Percentiles rank a stretch among this genome's conserved stretches.
Evolutionary conservation across 768 basidiomycete species (phyloP).

Genomic region (Kwoniella dejecticola): DNA sequence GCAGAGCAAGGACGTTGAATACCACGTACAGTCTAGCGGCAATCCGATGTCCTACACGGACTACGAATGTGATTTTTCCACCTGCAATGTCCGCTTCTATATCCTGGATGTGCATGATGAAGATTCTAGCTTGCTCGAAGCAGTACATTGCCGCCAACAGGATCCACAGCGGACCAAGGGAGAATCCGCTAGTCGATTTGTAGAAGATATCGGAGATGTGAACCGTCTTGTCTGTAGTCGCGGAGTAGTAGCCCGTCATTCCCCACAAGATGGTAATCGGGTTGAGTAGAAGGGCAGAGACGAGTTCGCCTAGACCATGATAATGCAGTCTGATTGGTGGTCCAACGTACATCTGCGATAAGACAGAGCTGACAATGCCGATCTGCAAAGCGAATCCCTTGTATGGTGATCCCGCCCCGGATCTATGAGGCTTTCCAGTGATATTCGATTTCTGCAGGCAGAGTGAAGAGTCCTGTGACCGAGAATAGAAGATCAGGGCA

Average conservation of each 20-base stretch:
- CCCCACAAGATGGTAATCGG: slow-evolving; percentile 34
- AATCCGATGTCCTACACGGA: slow-evolving; percentile 20
- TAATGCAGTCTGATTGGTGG: slow-evolving; percentile 38
- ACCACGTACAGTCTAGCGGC: slow-evolving; percentile 26
- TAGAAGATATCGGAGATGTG: slow-evolving; percentile 14
- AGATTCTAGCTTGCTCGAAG: slow-evolving; percentile 37
- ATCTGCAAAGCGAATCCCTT: slow-evolving; percentile 29
- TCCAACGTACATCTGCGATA: slow-evolving; percentile 36
- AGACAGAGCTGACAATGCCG: slow-evolving; percentile 29
- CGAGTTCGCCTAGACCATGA: slow-evolving; percentile 31
- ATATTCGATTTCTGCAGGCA: neutral
- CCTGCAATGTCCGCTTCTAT: slow-evolving; percentile 35
- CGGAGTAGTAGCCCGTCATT: slow-evolving; percentile 36
- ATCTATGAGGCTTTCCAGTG: neutral
- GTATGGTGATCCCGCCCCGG: slow-evolving; percentile 31
- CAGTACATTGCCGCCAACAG: slow-evolving; percentile 29
- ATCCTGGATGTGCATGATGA: slow-evolving; percentile 43
- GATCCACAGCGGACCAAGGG: slow-evolving; percentile 25
- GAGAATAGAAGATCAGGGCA: slow-evolving; percentile 24
- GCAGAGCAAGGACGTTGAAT: slow-evolving; percentile 17
- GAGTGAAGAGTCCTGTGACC: slow-evolving; percentile 14
- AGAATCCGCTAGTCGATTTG: slow-evolving; percentile 7
- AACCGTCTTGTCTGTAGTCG: slow-evolving; percentile 15
- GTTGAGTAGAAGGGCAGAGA: slow-evolving; percentile 29
- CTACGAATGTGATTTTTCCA: slow-evolving; percentile 29